Evolutionary conservation across 257 asterid species (phyloP).

Genomic region (Scutellaria barbata): DNA sequence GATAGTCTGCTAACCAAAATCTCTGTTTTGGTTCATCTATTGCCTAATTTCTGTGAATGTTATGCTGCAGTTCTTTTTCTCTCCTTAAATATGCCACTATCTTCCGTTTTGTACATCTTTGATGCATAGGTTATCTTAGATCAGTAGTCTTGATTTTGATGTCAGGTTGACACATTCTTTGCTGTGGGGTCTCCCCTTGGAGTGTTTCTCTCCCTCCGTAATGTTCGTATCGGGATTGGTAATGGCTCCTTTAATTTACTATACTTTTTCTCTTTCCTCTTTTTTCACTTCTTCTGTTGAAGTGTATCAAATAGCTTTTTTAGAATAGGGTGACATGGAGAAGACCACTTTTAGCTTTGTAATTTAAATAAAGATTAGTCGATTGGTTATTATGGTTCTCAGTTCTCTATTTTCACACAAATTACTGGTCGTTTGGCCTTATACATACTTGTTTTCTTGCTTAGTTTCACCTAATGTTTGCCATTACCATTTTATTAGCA

Average conservation of each 20-base stretch:
- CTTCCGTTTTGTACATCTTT: neutral
- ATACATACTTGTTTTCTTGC: neutral
- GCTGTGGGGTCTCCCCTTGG: constrained; percentile 99
- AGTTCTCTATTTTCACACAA: constrained; percentile 2
- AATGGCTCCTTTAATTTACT: constrained; percentile 37
- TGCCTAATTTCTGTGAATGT: neutral
- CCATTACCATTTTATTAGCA: neutral
- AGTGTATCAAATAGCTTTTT: constrained; percentile 9
- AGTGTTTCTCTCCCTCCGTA: constrained; percentile 94
- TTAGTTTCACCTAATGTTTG: constrained; percentile 11
- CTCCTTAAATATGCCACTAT: neutral
- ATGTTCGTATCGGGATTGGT: constrained; percentile 93
- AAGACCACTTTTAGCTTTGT: neutral
- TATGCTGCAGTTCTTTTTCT: constrained; percentile 14
- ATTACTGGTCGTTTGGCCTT: constrained; percentile 25
- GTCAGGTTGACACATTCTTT: constrained; percentile 93
- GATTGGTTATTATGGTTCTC: neutral
- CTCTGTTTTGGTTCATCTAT: neutral
- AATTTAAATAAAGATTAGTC: neutral
- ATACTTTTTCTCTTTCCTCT: constrained; percentile 17
- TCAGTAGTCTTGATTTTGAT: constrained; percentile 34
- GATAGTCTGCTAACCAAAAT: neutral
- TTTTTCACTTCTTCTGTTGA: constrained; percentile 5
- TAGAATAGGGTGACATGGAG: neutral
- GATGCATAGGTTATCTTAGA: constrained; percentile 20